Evolutionary conservation across 2,329 filamentous ascomycete genomes (phyloP).

Genomic region (Cordyceps pruinosa): DNA sequence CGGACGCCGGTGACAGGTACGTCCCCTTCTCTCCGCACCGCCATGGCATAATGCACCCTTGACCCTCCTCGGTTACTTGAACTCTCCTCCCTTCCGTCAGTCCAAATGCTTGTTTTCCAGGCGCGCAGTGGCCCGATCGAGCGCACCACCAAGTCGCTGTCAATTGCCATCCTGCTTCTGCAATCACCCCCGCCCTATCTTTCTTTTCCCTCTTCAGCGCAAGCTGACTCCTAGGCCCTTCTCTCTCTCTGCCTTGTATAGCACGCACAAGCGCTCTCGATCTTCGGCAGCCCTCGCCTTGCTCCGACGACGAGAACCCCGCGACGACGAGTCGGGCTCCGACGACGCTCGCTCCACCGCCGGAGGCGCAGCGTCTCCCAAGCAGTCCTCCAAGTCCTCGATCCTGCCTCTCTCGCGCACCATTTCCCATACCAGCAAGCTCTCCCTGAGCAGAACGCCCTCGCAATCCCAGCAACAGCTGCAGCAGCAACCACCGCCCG

Average conservation of each 20-base stretch:
- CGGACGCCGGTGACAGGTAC: slow-evolving; percentile 26
- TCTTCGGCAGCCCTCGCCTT: slow-evolving; percentile 46
- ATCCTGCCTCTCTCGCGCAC: slow-evolving; percentile 30
- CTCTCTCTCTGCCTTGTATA: slow-evolving; percentile 14
- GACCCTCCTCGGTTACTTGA: background rate
- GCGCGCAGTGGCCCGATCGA: slow-evolving; percentile 6
- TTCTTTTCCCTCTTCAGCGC: background rate
- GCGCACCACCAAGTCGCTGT: background rate
- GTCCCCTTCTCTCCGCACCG: background rate
- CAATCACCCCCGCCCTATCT: background rate
- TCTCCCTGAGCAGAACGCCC: slow-evolving; percentile 39
- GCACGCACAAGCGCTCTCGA: slow-evolving; percentile 47
- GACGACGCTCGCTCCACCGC: slow-evolving; percentile 41
- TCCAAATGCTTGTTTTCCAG: slow-evolving; percentile 4
- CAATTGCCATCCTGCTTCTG: background rate
- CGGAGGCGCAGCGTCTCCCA: slow-evolving; percentile 27
- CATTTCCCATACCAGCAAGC: slow-evolving; percentile 37
- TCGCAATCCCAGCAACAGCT: slow-evolving; percentile 21
- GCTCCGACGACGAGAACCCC: slow-evolving; percentile 45
- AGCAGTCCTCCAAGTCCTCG: slow-evolving; percentile 24
- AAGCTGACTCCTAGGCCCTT: slow-evolving; percentile 1
- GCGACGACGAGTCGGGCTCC: slow-evolving; percentile 46
- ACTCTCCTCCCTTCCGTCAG: background rate
- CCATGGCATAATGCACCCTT: background rate
- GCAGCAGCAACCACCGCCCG: slow-evolving; percentile 26